phyloP scores from a whole-genome alignment of 1,284 basidiomycete species.

The Spongispora temasekensis region DNA sequence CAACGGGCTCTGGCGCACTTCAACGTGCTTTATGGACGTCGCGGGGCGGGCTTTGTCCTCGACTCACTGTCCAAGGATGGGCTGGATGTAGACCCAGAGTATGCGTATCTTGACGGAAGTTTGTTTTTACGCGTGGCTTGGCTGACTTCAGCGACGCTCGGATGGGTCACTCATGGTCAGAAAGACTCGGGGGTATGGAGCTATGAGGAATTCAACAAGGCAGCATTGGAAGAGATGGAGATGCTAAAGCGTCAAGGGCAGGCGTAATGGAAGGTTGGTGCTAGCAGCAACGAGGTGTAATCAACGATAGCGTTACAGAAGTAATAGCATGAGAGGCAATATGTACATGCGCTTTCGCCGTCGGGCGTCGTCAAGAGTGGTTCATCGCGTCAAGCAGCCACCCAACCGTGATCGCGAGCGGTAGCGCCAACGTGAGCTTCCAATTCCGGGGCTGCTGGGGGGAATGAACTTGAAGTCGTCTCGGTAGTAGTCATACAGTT shows the following conservation, averaged over 20 bases:
- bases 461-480: too few species aligned
- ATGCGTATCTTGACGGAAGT: constrained; percentile 57
- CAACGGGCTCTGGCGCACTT: constrained; percentile 60
- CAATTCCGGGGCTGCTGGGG: too few species aligned
- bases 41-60: constrained; percentile 38
- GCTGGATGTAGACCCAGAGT: constrained; percentile 27
- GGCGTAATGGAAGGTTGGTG: background rate
- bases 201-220: constrained; percentile 33
- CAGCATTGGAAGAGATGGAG: constrained; percentile 28
- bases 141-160: constrained; percentile 49
- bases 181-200: constrained; percentile 28
- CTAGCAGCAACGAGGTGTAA: too few species aligned
- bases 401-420: too few species aligned
- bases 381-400: too few species aligned
- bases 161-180: constrained; percentile 55
- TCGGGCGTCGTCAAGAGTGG: too few species aligned
- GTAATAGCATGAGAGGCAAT: too few species aligned
- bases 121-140: constrained; percentile 57
- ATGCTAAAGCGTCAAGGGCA: constrained; percentile 21
- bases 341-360: too few species aligned
- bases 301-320: too few species aligned
- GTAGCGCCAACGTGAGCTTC: too few species aligned
- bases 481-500: too few species aligned
- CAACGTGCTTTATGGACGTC: constrained; percentile 48
- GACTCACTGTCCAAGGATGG: constrained; percentile 23